Evolutionary conservation across 2,329 filamentous ascomycete genomes (phyloP), one percentile per base, ranked within the genome.

Genomic region (Chrysoporthe deuterocubensis): DNA sequence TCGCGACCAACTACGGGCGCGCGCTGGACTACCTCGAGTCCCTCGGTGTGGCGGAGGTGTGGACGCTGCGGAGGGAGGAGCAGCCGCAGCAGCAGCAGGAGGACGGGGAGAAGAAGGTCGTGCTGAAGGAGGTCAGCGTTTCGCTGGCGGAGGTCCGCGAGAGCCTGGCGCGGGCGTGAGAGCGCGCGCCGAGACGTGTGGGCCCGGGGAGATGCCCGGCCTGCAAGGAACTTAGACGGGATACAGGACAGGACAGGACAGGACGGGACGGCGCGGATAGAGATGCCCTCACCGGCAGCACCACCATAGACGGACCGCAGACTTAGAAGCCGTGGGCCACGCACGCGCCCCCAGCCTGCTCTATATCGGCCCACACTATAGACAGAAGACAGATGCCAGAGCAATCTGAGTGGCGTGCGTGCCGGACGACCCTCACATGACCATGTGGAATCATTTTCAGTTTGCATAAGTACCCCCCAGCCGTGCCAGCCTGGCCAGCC

Each of bases 1-100:
- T 99, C 5, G 93, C 90, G n/a, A 90, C 93, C 62, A 95, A 97
- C 76, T 98, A 96, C 80, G 76, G 78, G 58, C 87, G 86, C 52
- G 88, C 92, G 5, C 79, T 96, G 67, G 83, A 87, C 0, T 97
- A 92, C 77, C 81, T 97, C 66, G 84, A 88, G 71, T 84, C 81
- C 68, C 80, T 93, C 14, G 90, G 89, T 4, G 87, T 95, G 37
- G 75, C 80, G 43, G 82, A 88, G 67, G 81, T 96, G 1, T 90
- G 85, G 85, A 87, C 84, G 4, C 76, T 87, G 37, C 76, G 79
- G 73, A 79, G 84, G 62, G 74, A 72, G 5, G 71, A 76, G 2
- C 74, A 77, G 4, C 16, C 7, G 43, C 14, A 18, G 18, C 18
- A 48, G 44, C 18, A 48, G 44, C 44, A 48, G 44, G 16, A 48